Percentiles rank a stretch among this genome's conserved stretches.
These are phyloP conservation scores for Clitopilus passeckerianus DNA, from an alignment of 768 basidiomycete species.

Conservation along the genomic window DNA sequence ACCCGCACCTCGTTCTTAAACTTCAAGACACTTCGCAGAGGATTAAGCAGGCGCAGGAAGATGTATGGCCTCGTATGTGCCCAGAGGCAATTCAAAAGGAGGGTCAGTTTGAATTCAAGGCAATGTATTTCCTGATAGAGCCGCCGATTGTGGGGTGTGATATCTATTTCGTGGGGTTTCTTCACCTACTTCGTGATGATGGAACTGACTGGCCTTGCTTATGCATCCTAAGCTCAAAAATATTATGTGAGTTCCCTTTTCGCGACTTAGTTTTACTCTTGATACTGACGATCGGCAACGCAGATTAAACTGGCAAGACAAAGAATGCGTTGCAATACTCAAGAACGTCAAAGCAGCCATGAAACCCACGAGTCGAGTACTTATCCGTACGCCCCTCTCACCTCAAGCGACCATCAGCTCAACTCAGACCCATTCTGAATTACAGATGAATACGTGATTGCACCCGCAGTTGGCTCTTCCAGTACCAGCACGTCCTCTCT, in stretches of 20 bases:
- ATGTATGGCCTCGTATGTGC: constrained; percentile 27
- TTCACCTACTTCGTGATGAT: background rate
- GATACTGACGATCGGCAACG: background rate
- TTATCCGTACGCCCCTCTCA: constrained; percentile 22
- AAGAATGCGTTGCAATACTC: constrained; percentile 23
- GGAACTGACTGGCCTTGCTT: background rate
- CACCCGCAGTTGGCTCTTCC: background rate
- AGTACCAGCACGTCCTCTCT: background rate
- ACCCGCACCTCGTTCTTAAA: constrained; percentile 28
- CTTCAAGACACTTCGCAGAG: constrained; percentile 30
- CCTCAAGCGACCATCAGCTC: background rate
- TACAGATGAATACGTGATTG: background rate
- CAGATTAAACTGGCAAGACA: constrained; percentile 31
- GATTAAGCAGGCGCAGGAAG: constrained; percentile 22
- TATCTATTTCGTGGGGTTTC: constrained; percentile 31
- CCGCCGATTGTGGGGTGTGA: constrained; percentile 28
- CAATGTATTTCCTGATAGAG: constrained; percentile 33
- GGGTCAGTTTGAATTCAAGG: constrained; percentile 26
- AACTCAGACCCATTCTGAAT: background rate
- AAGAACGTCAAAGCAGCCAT: constrained; percentile 22
- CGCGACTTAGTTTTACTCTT: no score
- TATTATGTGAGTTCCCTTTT: background rate
- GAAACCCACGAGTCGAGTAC: constrained; percentile 17
- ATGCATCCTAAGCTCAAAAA: background rate
- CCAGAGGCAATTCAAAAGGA: constrained; percentile 12